These are phyloP conservation scores for Magnolia kwangsiensis DNA, from an alignment of 164 flowering plant species.

Conservation along the genomic window DNA sequence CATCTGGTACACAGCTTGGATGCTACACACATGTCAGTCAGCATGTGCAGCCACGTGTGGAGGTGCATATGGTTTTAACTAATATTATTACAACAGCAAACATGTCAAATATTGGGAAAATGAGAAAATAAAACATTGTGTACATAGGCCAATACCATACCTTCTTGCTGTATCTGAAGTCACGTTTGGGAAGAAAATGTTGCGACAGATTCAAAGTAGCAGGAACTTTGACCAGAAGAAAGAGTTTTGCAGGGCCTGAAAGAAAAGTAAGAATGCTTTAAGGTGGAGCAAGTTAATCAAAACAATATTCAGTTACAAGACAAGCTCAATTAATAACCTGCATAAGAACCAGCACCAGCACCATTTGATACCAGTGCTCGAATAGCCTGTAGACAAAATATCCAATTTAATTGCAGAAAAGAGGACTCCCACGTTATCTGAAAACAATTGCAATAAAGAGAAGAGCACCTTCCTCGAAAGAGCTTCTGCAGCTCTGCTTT, in stretches of 20 bases:
- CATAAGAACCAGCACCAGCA: constrained; percentile 71
- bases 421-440: background rate
- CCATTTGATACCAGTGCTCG: constrained; percentile 71
- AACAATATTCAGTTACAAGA: background rate
- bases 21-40: background rate
- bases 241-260: constrained; percentile 81
- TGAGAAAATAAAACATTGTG: background rate
- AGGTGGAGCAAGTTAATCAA: background rate
- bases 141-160: constrained; percentile 27
- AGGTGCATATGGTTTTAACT: background rate
- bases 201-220: constrained; percentile 57
- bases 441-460: background rate
- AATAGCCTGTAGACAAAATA: constrained; percentile 53
- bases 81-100: background rate
- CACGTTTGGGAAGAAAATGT: constrained; percentile 98
- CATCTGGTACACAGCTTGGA: background rate
- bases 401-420: constrained; percentile 1
- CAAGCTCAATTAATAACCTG: constrained; percentile 39
- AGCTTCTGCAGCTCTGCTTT: constrained; percentile 57
- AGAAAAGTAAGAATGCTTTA: constrained; percentile 3
- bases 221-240: constrained; percentile 84
- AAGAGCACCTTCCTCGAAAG: constrained; percentile 72
- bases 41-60: background rate
- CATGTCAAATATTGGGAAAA: background rate
- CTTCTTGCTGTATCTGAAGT: constrained; percentile 74